These are phyloP conservation scores for Xylogone sp. DNA, from an alignment of 2,329 filamentous ascomycete genomes.

Conservation along the genomic window DNA sequence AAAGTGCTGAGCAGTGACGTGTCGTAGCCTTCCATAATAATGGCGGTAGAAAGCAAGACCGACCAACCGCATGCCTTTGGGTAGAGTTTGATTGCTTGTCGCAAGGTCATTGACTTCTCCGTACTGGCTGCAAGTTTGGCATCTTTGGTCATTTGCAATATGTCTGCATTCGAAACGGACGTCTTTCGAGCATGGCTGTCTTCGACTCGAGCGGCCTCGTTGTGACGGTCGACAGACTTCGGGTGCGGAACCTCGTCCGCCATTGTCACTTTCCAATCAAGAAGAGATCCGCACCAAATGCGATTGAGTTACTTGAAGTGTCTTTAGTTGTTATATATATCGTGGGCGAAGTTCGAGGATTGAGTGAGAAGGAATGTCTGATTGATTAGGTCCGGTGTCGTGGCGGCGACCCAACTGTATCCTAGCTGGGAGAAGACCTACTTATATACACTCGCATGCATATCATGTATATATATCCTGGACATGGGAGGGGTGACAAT, in stretches of 20 bases:
- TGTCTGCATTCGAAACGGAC: background rate
- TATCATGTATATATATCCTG: background rate
- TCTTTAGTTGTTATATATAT: background rate
- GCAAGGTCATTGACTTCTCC: slow-evolving; percentile 17
- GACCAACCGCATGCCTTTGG: slow-evolving; percentile 27
- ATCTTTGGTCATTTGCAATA: slow-evolving; percentile 8
- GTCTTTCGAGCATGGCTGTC: background rate
- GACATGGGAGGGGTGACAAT: background rate
- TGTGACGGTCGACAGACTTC: background rate
- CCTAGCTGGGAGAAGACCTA: background rate
- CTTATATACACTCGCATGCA: background rate
- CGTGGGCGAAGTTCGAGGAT: background rate
- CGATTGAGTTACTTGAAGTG: background rate
- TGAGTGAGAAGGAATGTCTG: background rate
- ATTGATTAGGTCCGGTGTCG: background rate
- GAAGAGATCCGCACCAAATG: background rate
- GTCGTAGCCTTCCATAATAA: slow-evolving; percentile 41
- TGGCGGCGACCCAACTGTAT: background rate
- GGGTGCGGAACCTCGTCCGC: background rate
- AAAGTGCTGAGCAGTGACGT: slow-evolving; percentile 30
- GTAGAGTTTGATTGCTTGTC: slow-evolving; percentile 18
- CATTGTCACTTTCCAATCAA: background rate
- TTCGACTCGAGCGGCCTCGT: background rate
- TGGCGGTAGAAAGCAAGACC: slow-evolving; percentile 32
- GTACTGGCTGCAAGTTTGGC: slow-evolving; percentile 15